Base-by-base conservation (phyloP, 148 eudicot species). In the Mesembryanthemum crystallinum region DNA sequence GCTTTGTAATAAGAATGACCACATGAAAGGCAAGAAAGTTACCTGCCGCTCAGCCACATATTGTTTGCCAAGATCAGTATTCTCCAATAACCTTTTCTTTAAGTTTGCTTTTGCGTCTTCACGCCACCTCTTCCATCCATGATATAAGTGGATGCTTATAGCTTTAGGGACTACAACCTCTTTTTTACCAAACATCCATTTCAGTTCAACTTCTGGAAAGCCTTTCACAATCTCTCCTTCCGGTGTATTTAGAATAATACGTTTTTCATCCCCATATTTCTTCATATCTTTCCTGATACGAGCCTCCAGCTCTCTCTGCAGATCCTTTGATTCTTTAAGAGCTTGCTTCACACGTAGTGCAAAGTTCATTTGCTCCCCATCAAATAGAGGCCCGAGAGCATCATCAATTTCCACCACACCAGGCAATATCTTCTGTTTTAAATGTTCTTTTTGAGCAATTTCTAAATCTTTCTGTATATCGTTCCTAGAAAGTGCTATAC, bases 61-160 rank as follows among this genome's bases (percentile, higher is more conserved):
- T 78, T 88, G 84, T 86, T 87, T 89, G 70, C 94, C 92, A 67
- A 80, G 79, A 68, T 87, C 90, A 74, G 55, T 70, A 89, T 91
- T 74, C 82, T 91, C 90, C 74, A 88, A 69, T 76, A 89, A 73
- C 8, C 82, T 79, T 60, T 63, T 82, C 79, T 94, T 89, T 21
- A 91, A 86, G 64, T 87, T 90, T 58, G 82, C 82, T 82, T 89
- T 94, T 28, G 80, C 87, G 79, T 87, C 98, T 78, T 89, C 94
- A 30, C 98, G 90, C 98, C 98, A 91, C 78, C 80, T 91, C 82
- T 88, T 94, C 97, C 97, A 91, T 75, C 98, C 97, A 82, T 89
- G 87, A 78, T 80, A 75, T 81, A 94, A 86, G 71, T 82, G 86
- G 65, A 84, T 73, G 28, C 89, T 65, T 42, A 80, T 74, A 85